Evolutionary conservation across 1,284 basidiomycete species (phyloP), one percentile per base, ranked within the genome.

Genomic region (Leccinum insigne): DNA sequence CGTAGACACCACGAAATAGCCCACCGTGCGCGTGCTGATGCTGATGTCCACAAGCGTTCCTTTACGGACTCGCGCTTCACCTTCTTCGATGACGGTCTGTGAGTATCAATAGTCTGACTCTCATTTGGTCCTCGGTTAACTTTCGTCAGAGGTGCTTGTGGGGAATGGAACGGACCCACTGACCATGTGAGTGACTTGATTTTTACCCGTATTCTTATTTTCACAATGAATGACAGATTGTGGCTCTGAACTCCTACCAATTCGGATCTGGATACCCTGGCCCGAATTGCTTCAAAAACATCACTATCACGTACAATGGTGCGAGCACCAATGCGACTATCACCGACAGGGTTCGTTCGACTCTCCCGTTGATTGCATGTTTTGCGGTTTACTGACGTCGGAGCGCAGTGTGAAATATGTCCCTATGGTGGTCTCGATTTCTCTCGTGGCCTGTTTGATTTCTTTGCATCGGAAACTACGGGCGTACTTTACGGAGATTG

Each of bases 351-450:
- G 89, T 90, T 29, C 44, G 67, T 61, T 65, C 32, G 56, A 40
- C 38, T 26, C 56, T 29, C 23, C 44, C 8, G 58, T 67, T 49
- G 32, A 57, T 61, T 18, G 63, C 21, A 16, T 18, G 16, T 42
- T 38, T 14, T 63, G 16, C 10, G 40, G 14, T 56, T 71, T 9
- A 68, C 11, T n/a, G n/a, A 56, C 18, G 40, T 58, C 49, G 44
- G 11, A 52, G 56, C 11, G 38, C 64, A 91, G 86, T 94, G 93
- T 75, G 85, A 85, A 62, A 86, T 84, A 42, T 95, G 93, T 75
- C 85, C 86, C 1, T 85, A 80, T 66, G 88, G 86, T 60, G 92
- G 85, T 56, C 86, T 98, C 64, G 95, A 98, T 80, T 81, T 96
- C 63, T 91, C 92, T 23, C 78, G 79, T n/a, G 84, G 87, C 58